Evolutionary conservation across 495 filamentous ascomycete genomes (phyloP), one percentile per base, ranked within the genome.

Genomic region (Tuber magnatum): DNA sequence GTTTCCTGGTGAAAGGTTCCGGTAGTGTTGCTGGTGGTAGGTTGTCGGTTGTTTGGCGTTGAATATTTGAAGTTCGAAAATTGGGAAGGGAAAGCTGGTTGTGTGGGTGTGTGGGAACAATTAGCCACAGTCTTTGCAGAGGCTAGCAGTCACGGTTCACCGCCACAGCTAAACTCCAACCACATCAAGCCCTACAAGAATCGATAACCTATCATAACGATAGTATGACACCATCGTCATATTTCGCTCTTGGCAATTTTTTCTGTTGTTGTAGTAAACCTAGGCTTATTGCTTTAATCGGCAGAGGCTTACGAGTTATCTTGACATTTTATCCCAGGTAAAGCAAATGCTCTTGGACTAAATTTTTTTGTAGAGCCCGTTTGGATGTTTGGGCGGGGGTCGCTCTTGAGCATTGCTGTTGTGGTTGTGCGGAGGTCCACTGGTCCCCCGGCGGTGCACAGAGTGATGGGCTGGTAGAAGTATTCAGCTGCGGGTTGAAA

Each of bases 111-210:
- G 77, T 70, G 71, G 72, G 68, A 41, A 35, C 28, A 8, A 43
- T 79, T 73, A 79, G 77, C 77, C 75, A 78, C 41, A 46, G 71
- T 48, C 72, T 28, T 61, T 78, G 76, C 76, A 46, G 51, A 41
- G 42, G 38, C 73, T 48, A 78, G 77, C 77, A 79, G 77, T 79
- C 77, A 79, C 77, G 65, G 3, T 44, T 20, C 56, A 65, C 56
- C 28, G 56, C 56, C 56, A 18, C 56, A 65, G 14, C 6, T 4
- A 28, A 32, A 20, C 48, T 28, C 56, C 4, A 28, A 12, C 51
- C 51, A 35, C 56, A 65, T 3, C 4, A 35, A 65, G 18, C 56
- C 56, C 28, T 28, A 61, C 3, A 28, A 9, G n/a, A 28, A 65
- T 65, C 14, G 56, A 65, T 35, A 32, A 61, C n/a, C 56, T 56